Base-by-base conservation (phyloP, 371 early-diverging fungal species). In the Umbelopsis sp. region DNA sequence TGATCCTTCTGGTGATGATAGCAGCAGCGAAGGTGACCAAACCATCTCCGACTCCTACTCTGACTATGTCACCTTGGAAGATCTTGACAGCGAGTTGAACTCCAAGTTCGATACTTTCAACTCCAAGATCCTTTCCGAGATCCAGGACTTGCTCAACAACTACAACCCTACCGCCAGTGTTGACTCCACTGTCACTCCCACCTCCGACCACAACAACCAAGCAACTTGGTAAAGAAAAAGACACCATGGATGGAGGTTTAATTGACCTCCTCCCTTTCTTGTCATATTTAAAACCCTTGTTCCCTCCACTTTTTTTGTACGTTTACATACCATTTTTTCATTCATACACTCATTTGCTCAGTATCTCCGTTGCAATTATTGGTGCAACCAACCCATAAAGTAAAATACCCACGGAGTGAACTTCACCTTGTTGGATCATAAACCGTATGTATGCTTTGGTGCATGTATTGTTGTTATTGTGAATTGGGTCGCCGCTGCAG, bases 171-270 rank as follows among this genome's bases (percentile, higher is more conserved):
- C 71, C 18, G 73, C 69, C 44, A 46, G 68, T 50, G 65, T 51
- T 10, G 44, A 11, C 12, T n/a, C 57, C 8, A 16, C 52, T 70
- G 72, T 72, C 65, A 70, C 57, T 70, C 67, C 48, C 44, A 68
- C 14, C 70, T 72, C 35, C 65, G 70, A 46, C 11, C 75, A 75
- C 50, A 70, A 75, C 63, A 75, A 75, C 68, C 75, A 70, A 65
- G 70, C 70, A 50, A 70, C 70, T 65, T 70, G 70, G 70, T 70
- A 70, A 65, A 57, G 12, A 8, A 22, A 14, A 51, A 12, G 4
- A 22, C 1, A n/a, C 52, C 18, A 29, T 22, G 22, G 22, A 51
- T 24, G 8, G 52, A 51, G 18, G 52, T 29, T 51, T 51, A 25
- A 24, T 10, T 20, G 18, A 50, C n/a, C 50, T 29, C 50, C 25